Base-by-base conservation (phyloP, 75 land plant species). In the Pinus albicaulis region DNA sequence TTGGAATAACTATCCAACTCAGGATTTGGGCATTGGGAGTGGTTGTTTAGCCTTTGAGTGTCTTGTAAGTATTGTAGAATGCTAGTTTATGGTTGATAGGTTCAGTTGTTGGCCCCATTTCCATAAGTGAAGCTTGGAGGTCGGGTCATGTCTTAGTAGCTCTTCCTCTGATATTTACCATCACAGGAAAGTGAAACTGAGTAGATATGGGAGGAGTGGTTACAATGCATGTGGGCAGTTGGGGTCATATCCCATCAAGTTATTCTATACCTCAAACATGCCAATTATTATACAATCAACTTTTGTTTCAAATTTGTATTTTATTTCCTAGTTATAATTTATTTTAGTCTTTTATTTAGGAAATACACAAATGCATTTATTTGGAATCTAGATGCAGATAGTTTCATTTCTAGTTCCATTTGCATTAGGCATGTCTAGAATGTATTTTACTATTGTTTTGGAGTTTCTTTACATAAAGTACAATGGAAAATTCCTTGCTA, bases 231-330 rank as follows among this genome's bases (percentile, higher is more conserved):
- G 90, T 25, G 90, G 90, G 11, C 92, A 90, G 53, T 90, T 86
- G 73, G 90, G 92, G 14, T 90, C 89, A 58, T 88, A 90, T 59
- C 90, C 90, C 4, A 90, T 90, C 69, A 90, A 88, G 82, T 76
- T 90, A 52, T 90, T 90, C 76, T 90, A 90, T 77, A 90, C 92
- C 16, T 88, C 92, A 6, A 90, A 90, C 79, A 90, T 90, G 92
- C 92, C 92, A n/a, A 90, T 90, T 52, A 90, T 90, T 83, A 63
- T 90, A 4, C 88, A 90, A 55, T 90, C 92, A 70, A 90, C 92
- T 2, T 82, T 90, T 56, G 92, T 90, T 5, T 79, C 92, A 73
- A 90, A 90, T 57, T 80, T 88, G 26, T 91, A 88, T 77, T 88
- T 91, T 74, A 91, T 88, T 38, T 91, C 93, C 28, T 90, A 91